Conservation (phyloP, 208 protist species). For the Acanthamoeba lenticulata region DNA sequence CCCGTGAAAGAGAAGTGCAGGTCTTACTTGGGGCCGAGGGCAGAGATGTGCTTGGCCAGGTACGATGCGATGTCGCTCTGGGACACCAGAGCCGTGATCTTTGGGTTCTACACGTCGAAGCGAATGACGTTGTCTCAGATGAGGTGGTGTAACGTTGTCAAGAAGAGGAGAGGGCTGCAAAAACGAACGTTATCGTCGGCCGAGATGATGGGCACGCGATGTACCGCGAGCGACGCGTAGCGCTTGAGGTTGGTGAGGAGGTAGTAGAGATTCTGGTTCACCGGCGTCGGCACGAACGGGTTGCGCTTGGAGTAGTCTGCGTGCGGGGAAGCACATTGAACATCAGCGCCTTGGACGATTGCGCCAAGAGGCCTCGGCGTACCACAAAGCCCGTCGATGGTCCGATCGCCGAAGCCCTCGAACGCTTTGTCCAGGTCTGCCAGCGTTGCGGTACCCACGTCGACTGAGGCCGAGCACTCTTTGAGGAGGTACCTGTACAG, state of each 20-base stretch:
- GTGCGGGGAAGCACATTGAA: background rate
- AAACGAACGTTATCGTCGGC: background rate
- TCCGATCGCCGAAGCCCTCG: background rate
- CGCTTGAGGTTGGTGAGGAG: slow-evolving; percentile 30
- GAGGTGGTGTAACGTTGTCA: background rate
- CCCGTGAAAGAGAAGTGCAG: background rate
- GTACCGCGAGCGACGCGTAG: background rate
- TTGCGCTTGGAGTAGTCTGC: slow-evolving; percentile 42
- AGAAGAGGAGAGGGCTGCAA: background rate
- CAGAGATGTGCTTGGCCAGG: slow-evolving; percentile 21
- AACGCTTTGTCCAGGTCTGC: background rate
- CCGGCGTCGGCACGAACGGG: background rate
- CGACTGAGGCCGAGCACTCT: background rate
- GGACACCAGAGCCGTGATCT: background rate
- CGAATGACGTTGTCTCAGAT: no score
- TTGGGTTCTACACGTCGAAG: background rate
- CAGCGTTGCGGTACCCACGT: background rate
- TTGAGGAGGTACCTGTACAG: background rate
- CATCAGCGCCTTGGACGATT: no score
- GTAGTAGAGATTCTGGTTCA: slow-evolving; percentile 36
- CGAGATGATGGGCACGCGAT: background rate
- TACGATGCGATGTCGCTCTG: background rate
- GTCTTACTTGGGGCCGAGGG: background rate
- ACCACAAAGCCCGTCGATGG: background rate
- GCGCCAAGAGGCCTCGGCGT: no score